Percentiles rank a stretch among this genome's conserved stretches.
These are phyloP conservation scores for Jamesozyma hellenica DNA, from an alignment of 805 yeast species.

Conservation along the genomic window DNA sequence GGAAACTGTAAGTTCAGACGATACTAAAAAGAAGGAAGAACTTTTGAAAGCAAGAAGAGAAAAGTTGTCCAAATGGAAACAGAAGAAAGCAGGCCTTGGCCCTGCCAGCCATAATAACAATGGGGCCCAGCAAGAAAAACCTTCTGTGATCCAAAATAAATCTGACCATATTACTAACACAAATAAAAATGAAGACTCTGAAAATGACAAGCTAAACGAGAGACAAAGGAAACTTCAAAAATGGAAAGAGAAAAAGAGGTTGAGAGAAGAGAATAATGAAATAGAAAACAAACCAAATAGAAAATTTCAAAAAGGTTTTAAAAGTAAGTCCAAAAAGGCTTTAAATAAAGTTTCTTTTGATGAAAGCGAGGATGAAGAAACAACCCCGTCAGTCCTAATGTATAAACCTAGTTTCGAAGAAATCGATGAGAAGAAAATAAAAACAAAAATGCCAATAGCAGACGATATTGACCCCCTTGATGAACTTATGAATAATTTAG, in stretches of 20 bases:
- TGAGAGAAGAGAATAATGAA: slow-evolving; percentile 13
- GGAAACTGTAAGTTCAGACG: slow-evolving; percentile 17
- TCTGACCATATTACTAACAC: neutral
- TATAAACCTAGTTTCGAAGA: neutral
- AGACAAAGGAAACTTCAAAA: slow-evolving; percentile 38
- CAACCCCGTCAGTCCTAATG: neutral
- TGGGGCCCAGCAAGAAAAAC: slow-evolving; percentile 3
- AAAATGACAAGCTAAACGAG: slow-evolving; percentile 11
- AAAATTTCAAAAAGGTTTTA: slow-evolving; percentile 1
- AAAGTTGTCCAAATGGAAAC: slow-evolving; percentile 51
- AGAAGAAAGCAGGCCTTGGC: slow-evolving; percentile 36
- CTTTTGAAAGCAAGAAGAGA: slow-evolving; percentile 37
- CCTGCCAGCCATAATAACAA: slow-evolving; percentile 12
- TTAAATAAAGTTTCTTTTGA: slow-evolving; percentile 8
- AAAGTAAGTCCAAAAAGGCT: slow-evolving; percentile 1
- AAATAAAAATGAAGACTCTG: neutral
- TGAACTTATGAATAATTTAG: slow-evolving; percentile 31
- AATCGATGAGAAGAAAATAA: neutral
- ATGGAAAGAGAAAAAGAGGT: slow-evolving; percentile 39
- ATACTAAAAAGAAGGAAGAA: slow-evolving; percentile 26
- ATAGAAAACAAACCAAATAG: neutral
- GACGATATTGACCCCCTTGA: slow-evolving; percentile 38
- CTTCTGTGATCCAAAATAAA: neutral
- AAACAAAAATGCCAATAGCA: too few relatives aligned
- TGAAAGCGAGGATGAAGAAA: slow-evolving; percentile 16